These are phyloP conservation scores for Epichloe glyceriae DNA, from an alignment of 2,329 filamentous ascomycete species.

Conservation along the genomic window DNA sequence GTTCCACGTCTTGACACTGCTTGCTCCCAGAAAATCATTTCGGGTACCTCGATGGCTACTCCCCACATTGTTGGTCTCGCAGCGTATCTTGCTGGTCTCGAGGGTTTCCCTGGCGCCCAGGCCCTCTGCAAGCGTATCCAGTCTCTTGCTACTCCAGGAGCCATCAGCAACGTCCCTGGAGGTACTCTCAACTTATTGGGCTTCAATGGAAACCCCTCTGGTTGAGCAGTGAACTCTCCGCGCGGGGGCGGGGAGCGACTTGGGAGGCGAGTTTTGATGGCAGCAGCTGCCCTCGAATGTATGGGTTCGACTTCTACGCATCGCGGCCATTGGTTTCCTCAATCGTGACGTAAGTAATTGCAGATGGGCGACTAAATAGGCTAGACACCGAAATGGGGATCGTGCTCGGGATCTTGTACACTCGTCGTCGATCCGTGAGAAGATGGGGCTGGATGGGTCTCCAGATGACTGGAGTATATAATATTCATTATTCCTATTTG, in stretches of 20 bases:
- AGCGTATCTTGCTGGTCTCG: slow-evolving; percentile 32
- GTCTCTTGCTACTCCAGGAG: slow-evolving; percentile 1
- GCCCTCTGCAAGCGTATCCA: slow-evolving; percentile 9
- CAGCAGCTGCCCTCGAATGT: too few species aligned
- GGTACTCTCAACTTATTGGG: slow-evolving; percentile 13
- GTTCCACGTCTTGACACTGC: background rate
- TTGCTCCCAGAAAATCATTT: slow-evolving; percentile 21
- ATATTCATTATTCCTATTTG: too few species aligned
- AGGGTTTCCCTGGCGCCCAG: slow-evolving; percentile 11
- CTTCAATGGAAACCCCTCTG: slow-evolving; percentile 11
- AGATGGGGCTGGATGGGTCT: too few species aligned
- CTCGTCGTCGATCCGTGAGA: too few species aligned
- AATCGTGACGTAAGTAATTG: too few species aligned
- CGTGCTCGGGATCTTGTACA: too few species aligned
- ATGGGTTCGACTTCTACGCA: too few species aligned
- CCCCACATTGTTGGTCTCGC: slow-evolving; percentile 30
- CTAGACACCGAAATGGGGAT: too few species aligned
- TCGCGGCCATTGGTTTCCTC: too few species aligned
- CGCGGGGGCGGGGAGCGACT: background rate
- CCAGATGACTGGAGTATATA: too few species aligned
- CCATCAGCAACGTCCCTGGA: slow-evolving; percentile 14
- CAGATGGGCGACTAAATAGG: too few species aligned
- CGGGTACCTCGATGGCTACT: slow-evolving; percentile 31
- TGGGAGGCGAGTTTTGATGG: background rate
- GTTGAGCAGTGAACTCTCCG: background rate